A percentile compares a stretch with the other conserved stretches of the same genome.
Evolutionary conservation across 1,284 basidiomycete species (phyloP).

Genomic region (Gomphus bonarii): DNA sequence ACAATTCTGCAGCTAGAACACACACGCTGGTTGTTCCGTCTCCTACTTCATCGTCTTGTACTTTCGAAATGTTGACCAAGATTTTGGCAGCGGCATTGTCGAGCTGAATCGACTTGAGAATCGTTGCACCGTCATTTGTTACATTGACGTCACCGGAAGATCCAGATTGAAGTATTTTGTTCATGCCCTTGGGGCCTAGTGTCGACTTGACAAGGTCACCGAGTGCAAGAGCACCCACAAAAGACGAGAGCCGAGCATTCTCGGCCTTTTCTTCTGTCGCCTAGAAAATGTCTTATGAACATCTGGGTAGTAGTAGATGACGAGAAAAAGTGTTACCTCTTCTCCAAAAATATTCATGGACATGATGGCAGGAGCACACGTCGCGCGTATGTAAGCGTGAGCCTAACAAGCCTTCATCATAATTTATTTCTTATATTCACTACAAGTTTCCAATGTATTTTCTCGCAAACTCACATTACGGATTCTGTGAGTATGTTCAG

Average conservation of each 20-base stretch:
- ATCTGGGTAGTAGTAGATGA: background rate
- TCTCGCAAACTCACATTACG: too few relatives aligned
- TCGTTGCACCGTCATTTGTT: slow-evolving; percentile 98
- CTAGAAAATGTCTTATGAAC: slow-evolving; percentile 29
- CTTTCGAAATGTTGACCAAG: slow-evolving; percentile 99
- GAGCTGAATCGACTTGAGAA: slow-evolving; percentile 93
- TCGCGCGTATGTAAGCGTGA: background rate
- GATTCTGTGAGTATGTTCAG: too few relatives aligned
- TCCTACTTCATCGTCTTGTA: slow-evolving; percentile 98
- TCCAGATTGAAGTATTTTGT: slow-evolving; percentile 89
- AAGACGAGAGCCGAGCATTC: slow-evolving; percentile 96
- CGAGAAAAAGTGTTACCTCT: slow-evolving; percentile 23
- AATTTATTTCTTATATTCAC: too few relatives aligned
- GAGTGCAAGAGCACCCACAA: slow-evolving; percentile 93
- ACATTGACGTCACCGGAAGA: slow-evolving; percentile 92
- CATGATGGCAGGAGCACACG: slow-evolving; percentile 18
- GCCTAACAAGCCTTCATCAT: too few relatives aligned
- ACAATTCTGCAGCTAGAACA: slow-evolving; percentile 85
- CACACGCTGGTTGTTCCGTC: slow-evolving; percentile 96
- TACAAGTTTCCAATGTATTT: too few relatives aligned
- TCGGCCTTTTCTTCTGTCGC: slow-evolving; percentile 98
- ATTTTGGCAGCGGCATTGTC: slow-evolving; percentile 99
- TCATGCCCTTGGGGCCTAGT: slow-evolving; percentile 92
- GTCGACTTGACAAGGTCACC: slow-evolving; percentile 99
- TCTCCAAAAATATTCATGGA: slow-evolving; percentile 27